Base-by-base conservation (phyloP, 176 grass and related monocot species). In the Ampelocalamus luodianensis region DNA sequence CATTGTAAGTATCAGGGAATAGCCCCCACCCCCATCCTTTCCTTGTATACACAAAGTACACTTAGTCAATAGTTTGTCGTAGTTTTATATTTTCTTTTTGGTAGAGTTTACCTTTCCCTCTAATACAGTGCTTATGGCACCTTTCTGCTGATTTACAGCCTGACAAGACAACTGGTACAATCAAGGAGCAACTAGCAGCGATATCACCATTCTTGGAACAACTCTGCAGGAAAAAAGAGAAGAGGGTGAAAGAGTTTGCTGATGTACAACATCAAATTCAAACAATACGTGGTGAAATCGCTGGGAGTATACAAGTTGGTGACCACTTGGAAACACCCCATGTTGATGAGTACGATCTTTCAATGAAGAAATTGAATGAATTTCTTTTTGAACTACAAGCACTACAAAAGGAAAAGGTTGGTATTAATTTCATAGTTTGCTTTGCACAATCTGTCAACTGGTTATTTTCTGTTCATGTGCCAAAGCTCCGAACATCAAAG, bases 341-440 rank as follows among this genome's bases (percentile, higher is more conserved):
- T 82, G 86, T 98, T 51, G 88, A 92, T n/a, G 93, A 92, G 83
- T 91, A 92, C 79, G 88, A 98, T 85, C 87, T 98, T 76, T 98
- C 96, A 68, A 79, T 92, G 67, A 90, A 90, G 67, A 95, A 90
- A 79, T 60, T 98, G 83, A 89, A 90, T 69, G 91, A 95, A 83
- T 89, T 74, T 87, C 85, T 95, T 75, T 92, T 78, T 85, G 91
- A 95, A 82, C 86, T 98, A 51, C 90, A 93, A 73, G 89, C 91
- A 66, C 90, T 98, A 51, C 93, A 94, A 65, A 95, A 98, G 86
- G 93, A 98, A 90, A 98, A 92, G 89, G 96, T 98, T 88, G 50
- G 26, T 86, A 48, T 8, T 50, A 63, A 73, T 68, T 84, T 38
- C 15, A 13, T 71, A 4, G 27, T 70, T 77, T 90, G 14, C 53